phyloP scores from a whole-genome alignment of 129 eudicot genomes.

The Chrysanthemum seticuspe region DNA sequence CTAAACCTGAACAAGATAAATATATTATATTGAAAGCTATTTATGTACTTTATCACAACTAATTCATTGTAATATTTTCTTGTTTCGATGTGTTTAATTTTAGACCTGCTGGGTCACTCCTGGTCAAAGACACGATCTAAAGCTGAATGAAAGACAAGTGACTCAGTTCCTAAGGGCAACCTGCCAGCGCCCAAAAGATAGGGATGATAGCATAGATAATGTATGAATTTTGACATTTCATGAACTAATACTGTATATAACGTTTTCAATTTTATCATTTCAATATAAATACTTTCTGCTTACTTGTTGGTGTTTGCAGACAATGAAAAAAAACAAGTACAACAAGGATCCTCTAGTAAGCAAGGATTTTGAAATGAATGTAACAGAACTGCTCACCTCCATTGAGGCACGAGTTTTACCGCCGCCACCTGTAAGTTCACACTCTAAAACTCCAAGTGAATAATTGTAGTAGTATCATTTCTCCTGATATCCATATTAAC shows the following conservation, averaged over 20 bases:
- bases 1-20: background rate
- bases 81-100: background rate
- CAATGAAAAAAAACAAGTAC: constrained; percentile 39
- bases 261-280: background rate
- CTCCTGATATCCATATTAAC: no score
- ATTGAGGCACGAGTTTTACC: constrained; percentile 69
- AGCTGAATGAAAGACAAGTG: constrained; percentile 65
- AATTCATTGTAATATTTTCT: background rate
- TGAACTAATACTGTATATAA: background rate
- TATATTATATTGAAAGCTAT: no score
- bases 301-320: constrained; percentile 23
- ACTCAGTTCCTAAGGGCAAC: constrained; percentile 52
- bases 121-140: constrained; percentile 54
- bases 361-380: constrained; percentile 55
- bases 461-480: no score
- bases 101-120: constrained; percentile 47
- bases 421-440: constrained; percentile 2
- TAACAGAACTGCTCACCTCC: constrained; percentile 31
- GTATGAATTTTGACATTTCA: background rate
- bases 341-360: constrained; percentile 31
- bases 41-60: background rate
- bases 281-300: background rate
- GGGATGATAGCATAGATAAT: constrained; percentile 33
- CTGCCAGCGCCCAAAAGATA: constrained; percentile 46
- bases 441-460: no score